These are phyloP conservation scores for Russula dissimulans DNA, from an alignment of 768 basidiomycete genomes.

Conservation along the genomic window DNA sequence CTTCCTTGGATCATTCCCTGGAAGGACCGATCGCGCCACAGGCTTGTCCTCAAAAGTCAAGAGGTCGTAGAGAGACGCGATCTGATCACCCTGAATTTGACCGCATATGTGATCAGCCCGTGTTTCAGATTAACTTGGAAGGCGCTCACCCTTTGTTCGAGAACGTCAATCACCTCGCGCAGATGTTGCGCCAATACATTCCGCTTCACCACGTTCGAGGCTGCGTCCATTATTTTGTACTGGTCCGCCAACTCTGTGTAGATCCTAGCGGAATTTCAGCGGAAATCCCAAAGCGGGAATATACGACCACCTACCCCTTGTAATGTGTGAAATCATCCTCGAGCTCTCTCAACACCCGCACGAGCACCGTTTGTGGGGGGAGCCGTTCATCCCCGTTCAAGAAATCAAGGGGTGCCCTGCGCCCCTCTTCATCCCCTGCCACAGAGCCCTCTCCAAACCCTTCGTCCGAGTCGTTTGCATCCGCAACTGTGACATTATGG, in stretches of 20 bases:
- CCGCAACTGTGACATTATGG: conserved; percentile 8
- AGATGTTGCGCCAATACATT: conserved; percentile 84
- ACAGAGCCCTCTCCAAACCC: conserved; percentile 19
- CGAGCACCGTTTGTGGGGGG: conserved; percentile 83
- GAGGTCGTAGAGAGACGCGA: conserved; percentile 82
- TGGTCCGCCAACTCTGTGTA: conserved; percentile 88
- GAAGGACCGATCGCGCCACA: conserved; percentile 16
- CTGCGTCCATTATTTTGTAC: conserved; percentile 84
- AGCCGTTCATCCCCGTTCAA: conserved; percentile 29
- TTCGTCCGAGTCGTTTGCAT: conserved; percentile 16
- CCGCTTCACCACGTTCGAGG: conserved; percentile 69
- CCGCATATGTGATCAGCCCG: conserved; percentile 6
- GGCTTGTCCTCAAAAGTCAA: conserved; percentile 69
- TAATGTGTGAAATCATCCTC: conserved; percentile 95
- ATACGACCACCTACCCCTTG: conserved; percentile 57
- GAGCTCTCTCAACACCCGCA: conserved; percentile 74
- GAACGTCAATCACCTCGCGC: conserved; percentile 80
- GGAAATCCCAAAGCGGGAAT: neutral
- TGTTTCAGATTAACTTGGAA: neutral
- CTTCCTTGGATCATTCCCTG: conserved; percentile 11
- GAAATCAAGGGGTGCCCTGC: conserved; percentile 8
- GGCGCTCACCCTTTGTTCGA: conserved; percentile 75
- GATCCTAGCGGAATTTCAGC: conserved; percentile 43
- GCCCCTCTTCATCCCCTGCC: neutral
- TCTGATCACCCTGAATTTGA: conserved; percentile 72